Base-by-base conservation (phyloP, 2,329 filamentous ascomycete species). In the Microdochium trichocladiopsis region DNA sequence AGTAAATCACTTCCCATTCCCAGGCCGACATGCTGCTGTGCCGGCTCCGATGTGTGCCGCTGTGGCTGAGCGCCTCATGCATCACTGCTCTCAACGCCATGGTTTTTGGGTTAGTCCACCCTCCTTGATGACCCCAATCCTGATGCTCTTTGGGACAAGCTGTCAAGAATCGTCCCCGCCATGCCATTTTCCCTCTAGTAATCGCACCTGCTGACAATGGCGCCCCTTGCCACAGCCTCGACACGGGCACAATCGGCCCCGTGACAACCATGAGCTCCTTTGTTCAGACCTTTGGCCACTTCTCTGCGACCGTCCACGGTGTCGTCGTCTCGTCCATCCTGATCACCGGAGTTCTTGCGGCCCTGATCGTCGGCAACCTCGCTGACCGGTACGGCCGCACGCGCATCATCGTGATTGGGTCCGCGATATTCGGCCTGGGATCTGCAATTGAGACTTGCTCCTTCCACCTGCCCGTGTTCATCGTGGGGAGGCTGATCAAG, bases 251-350 rank as follows among this genome's bases (percentile, higher is more conserved):
- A 22, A 81, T 84, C 50, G 81, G 82, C 1, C 76, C 81, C 3
- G 73, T 84, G 0, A 84, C 81, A 0, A 72, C 74, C 2, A 85
- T 85, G 82, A 58, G 69, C 0, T 65, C 69, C 16, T 85, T 82
- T 61, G 67, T 66, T 10, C 52, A 65, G 2, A 70, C 71, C 3
- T 78, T 84, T 58, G 80, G 80, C 3, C 64, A 69, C 14, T 72
- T 79, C 47, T 78, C 77, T 1, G 70, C 81, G 0, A 77, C 76
- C 0, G 60, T 84, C 1, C 80, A 81, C 56, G 82, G 83, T 1
- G 67, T 84, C 2, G 73, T 82, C 6, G 80, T 86, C 16, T 84
- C 82, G 0, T 77, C 76, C 0, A 78, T 84, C 48, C 69, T 85
- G 22, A 72, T 84, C 23, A 76, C 82, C 0, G 83, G 79, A 5